Percentiles rank a stretch among this genome's conserved stretches.
These are phyloP conservation scores for Suillus clintonianus DNA, from an alignment of 768 basidiomycete species.

Conservation along the genomic window DNA sequence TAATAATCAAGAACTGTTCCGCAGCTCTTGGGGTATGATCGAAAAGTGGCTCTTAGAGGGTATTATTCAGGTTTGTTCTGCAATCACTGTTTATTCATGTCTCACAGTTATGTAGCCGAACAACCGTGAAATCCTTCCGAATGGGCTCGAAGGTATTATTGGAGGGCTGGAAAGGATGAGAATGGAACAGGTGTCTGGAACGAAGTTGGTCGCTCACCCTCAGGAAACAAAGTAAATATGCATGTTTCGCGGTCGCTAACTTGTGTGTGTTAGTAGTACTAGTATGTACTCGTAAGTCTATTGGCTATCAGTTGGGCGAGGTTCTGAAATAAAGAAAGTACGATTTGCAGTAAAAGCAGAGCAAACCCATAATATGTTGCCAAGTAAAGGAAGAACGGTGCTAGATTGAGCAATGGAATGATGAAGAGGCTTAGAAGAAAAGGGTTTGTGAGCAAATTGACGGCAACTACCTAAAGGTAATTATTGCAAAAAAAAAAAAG, in stretches of 20 bases:
- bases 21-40: slow-evolving; percentile 19
- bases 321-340: neutral
- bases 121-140: slow-evolving; percentile 40
- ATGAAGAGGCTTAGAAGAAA: neutral
- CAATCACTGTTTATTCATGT: neutral
- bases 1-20: slow-evolving; percentile 24
- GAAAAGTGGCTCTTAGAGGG: slow-evolving; percentile 28
- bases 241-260: slow-evolving; percentile 1
- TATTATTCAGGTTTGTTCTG: slow-evolving; percentile 20
- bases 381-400: neutral
- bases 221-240: slow-evolving; percentile 34
- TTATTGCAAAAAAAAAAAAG: no score
- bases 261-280: neutral
- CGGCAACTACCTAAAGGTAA: neutral
- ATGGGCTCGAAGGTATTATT: slow-evolving; percentile 40
- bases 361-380: neutral
- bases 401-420: neutral
- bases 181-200: slow-evolving; percentile 39
- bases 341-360: neutral
- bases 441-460: neutral
- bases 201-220: slow-evolving; percentile 46
- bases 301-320: neutral
- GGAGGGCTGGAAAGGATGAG: slow-evolving; percentile 38
- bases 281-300: neutral
- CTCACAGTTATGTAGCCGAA: slow-evolving; percentile 34